phyloP scores from a whole-genome alignment of 1,284 basidiomycete genomes.

The Bjerkandera adusta region DNA sequence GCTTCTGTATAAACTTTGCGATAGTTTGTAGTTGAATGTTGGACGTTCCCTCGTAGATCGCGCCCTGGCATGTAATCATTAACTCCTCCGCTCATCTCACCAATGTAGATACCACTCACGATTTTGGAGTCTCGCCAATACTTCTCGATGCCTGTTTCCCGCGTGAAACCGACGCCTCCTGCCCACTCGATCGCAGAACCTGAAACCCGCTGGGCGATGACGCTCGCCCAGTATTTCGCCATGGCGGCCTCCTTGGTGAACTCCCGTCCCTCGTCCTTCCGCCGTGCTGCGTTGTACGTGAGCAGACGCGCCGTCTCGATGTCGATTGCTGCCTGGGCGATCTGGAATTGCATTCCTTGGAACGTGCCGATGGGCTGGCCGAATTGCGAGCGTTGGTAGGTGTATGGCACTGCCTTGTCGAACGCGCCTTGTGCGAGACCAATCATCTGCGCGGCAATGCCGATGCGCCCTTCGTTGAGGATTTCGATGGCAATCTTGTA shows the following conservation, averaged over 20 bases:
- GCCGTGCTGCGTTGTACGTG: slow-evolving; percentile 95
- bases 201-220: slow-evolving; percentile 86
- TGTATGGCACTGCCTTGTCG: slow-evolving; percentile 89
- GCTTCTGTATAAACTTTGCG: slow-evolving; percentile 86
- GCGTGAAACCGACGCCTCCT: slow-evolving; percentile 89
- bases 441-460: slow-evolving; percentile 96
- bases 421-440: slow-evolving; percentile 98
- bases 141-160: slow-evolving; percentile 94
- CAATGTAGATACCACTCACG: slow-evolving; percentile 45
- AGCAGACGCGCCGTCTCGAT: slow-evolving; percentile 92
- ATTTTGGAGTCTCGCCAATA: slow-evolving; percentile 96
- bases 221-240: slow-evolving; percentile 90
- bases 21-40: slow-evolving; percentile 98
- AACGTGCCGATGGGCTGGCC: slow-evolving; percentile 90
- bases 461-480: slow-evolving; percentile 96
- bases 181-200: slow-evolving; percentile 96
- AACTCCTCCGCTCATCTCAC: neutral
- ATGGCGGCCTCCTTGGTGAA: slow-evolving; percentile 97
- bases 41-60: slow-evolving; percentile 94
- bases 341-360: slow-evolving; percentile 97
- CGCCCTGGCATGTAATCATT: slow-evolving; percentile 49
- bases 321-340: slow-evolving; percentile 85
- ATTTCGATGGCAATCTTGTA: slow-evolving; percentile 99
- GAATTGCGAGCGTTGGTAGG: slow-evolving; percentile 93
- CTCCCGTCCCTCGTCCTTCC: slow-evolving; percentile 84